Base-by-base conservation (phyloP, 2,329 filamentous ascomycete genomes). In the Fusarium decemcellulare region DNA sequence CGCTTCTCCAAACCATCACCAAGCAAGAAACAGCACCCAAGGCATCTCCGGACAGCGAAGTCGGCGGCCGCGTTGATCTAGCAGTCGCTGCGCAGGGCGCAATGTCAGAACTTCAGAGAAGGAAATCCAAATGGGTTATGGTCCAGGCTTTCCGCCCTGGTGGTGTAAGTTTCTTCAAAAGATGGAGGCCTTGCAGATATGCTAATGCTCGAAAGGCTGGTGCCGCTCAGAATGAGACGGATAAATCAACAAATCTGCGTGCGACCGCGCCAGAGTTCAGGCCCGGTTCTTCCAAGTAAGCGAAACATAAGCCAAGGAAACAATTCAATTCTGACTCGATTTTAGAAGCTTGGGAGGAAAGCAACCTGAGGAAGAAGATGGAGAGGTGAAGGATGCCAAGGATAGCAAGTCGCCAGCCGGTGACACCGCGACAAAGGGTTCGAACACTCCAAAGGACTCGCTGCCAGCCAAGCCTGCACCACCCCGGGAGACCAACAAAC, bases 51-150 rank as follows among this genome's bases (percentile, higher is more conserved):
- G 83, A 84, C 16, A 85, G 83, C 66, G 86, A 86, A 67, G 84
- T 87, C 54, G 88, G 89, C 42, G 83, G 88, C 56, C 87, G 92
- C 55, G 88, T 91, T n/a, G 93, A 95, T 80, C 81, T 95, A 47
- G 90, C 92, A 44, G 89, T 94, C 16, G 88, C 92, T 9, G 92
- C 92, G 1, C 90, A 90, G 73, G 92, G 92, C 14, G 86, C 92
- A 18, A 85, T 92, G 72, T 92, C 90, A 15, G 90, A 91, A 63
- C 83, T 95, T 56, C 90, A 90, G 76, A 90, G 87, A 72, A 84
- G 88, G 65, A 88, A 92, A 70, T 83, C 87, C 44, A 87, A 88
- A 76, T 94, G 92, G 91, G 86, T 94, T 34, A 86, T 93, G 79
- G 90, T 93, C 39, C 91, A 93, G 74, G 90, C 90, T 43, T 95